Evolutionary conservation across 257 asterid genomes (phyloP).

Genomic region (Rhazya stricta): DNA sequence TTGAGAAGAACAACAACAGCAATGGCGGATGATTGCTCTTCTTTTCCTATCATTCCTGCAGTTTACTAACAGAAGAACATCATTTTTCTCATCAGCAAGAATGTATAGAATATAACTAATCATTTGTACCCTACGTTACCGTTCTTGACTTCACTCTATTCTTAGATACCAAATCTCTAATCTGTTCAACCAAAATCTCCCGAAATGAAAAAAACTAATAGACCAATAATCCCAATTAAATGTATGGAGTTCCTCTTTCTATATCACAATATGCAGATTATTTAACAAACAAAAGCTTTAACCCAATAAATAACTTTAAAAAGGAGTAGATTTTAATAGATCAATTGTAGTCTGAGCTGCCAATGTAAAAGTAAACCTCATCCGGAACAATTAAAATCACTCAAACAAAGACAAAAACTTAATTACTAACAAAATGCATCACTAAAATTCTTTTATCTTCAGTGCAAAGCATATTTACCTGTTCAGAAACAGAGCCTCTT

Average conservation of each 20-base stretch:
- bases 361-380: not conserved
- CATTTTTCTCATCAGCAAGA: too few relatives aligned
- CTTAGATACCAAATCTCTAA: not conserved
- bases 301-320: too few relatives aligned
- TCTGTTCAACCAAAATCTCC: constrained; percentile 4
- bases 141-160: not conserved
- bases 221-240: too few relatives aligned
- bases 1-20: not conserved
- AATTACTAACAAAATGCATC: not conserved
- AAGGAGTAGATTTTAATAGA: not conserved
- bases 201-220: not conserved
- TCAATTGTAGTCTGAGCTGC: not conserved
- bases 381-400: not conserved
- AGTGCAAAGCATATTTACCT: constrained; percentile 35
- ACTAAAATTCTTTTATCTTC: not conserved
- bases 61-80: not conserved
- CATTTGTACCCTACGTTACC: too few relatives aligned
- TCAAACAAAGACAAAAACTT: not conserved
- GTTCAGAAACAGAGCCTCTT: constrained; percentile 78
- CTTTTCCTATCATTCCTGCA: not conserved
- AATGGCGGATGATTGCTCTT: not conserved
- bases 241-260: too few relatives aligned
- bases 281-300: too few relatives aligned
- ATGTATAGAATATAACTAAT: too few relatives aligned
- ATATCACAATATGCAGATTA: too few relatives aligned